Evolutionary conservation across 2,329 filamentous ascomycete genomes (phyloP).

Genomic region (Scopulariopsis brevicaulis): DNA sequence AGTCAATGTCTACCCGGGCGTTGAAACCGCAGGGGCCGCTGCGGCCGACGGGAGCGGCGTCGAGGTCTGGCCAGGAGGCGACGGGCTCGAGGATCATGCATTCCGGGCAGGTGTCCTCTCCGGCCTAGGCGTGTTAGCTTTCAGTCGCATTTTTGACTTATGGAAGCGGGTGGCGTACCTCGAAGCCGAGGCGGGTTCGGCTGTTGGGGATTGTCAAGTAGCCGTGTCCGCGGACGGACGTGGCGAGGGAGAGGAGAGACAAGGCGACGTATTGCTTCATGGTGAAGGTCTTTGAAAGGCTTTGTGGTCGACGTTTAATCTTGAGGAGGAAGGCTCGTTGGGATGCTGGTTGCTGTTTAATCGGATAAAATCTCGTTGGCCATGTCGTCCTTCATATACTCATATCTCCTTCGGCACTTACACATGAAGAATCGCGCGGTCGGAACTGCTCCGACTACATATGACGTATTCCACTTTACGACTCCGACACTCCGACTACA

Average conservation of each 20-base stretch:
- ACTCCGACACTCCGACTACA: too few relatives aligned
- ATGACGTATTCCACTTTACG: too few relatives aligned
- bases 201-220: slow-evolving; percentile 31
- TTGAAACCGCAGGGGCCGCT: slow-evolving; percentile 43
- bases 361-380: too few relatives aligned
- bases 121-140: slow-evolving; percentile 17
- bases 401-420: too few relatives aligned
- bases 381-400: too few relatives aligned
- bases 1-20: slow-evolving; percentile 38
- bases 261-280: slow-evolving; percentile 6
- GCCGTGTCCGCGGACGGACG: slow-evolving; percentile 24
- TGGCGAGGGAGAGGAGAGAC: slow-evolving; percentile 7
- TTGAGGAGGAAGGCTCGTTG: neutral
- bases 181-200: slow-evolving; percentile 28
- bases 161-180: slow-evolving; percentile 17
- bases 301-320: neutral
- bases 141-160: neutral
- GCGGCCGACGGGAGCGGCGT: slow-evolving; percentile 29
- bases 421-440: too few relatives aligned
- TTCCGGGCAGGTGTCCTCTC: slow-evolving; percentile 38
- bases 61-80: slow-evolving; percentile 33
- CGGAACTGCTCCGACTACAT: too few relatives aligned
- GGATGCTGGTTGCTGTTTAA: too few relatives aligned
- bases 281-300: neutral
- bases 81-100: slow-evolving; percentile 44